Evolutionary conservation across 202 grass and related monocot species (phyloP).

Genomic region (Panicum hallii): DNA sequence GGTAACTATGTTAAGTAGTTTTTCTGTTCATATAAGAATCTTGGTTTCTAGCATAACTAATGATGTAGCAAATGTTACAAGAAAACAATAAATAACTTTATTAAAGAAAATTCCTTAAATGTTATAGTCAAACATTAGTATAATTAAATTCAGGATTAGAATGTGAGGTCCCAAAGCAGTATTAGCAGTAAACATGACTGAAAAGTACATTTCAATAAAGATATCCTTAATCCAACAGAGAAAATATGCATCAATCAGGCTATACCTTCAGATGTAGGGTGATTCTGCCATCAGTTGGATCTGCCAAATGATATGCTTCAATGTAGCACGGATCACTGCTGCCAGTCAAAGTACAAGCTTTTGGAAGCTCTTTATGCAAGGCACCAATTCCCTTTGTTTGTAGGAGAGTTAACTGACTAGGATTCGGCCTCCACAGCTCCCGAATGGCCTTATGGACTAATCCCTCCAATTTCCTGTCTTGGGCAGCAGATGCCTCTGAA

Average conservation of each 20-base stretch:
- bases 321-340: slow-evolving; percentile 96
- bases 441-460: slow-evolving; percentile 97
- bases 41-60: background rate
- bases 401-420: slow-evolving; percentile 76
- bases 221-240: slow-evolving; percentile 15
- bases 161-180: background rate
- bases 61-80: background rate
- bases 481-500: slow-evolving; percentile 80
- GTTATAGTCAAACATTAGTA: background rate
- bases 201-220: slow-evolving; percentile 21
- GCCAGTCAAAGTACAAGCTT: slow-evolving; percentile 70
- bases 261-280: slow-evolving; percentile 90
- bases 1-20: too few species aligned
- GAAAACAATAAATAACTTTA: background rate
- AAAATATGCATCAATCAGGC: slow-evolving; percentile 42
- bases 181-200: slow-evolving; percentile 25
- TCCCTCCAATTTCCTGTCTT: slow-evolving; percentile 97
- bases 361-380: slow-evolving; percentile 85
- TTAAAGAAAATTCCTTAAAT: background rate
- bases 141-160: background rate
- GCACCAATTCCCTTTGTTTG: slow-evolving; percentile 78
- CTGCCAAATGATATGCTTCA: slow-evolving; percentile 93
- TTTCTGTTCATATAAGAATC: background rate
- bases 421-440: slow-evolving; percentile 89
- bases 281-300: slow-evolving; percentile 89